Percentiles rank a stretch among this genome's conserved stretches.
Conservation (phyloP, 495 filamentous ascomycete species). For the Aspergillus biplanus region DNA sequence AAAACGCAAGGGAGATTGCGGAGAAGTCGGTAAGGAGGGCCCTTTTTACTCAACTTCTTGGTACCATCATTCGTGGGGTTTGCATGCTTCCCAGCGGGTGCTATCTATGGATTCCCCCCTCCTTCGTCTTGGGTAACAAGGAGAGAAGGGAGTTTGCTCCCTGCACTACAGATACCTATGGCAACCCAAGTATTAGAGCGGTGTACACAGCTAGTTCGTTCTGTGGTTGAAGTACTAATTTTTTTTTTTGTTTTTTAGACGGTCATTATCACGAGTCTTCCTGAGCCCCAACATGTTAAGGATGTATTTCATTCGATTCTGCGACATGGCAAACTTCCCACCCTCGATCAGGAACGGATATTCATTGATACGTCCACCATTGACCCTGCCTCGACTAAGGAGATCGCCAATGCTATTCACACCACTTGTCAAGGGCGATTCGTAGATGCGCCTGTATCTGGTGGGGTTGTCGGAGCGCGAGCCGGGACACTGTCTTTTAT, state of each 20-base stretch:
- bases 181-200: too few relatives aligned
- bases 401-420: conserved; percentile 65
- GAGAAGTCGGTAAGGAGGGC: conserved; percentile 70
- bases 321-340: conserved; percentile 42
- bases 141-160: background rate
- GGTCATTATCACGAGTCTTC: conserved; percentile 77
- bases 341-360: conserved; percentile 54
- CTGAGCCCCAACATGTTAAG: conserved; percentile 78
- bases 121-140: background rate
- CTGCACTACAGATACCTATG: too few relatives aligned
- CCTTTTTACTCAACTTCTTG: background rate
- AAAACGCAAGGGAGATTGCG: conserved; percentile 62
- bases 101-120: background rate
- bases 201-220: too few relatives aligned
- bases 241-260: conserved; percentile 52
- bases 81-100: background rate
- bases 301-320: conserved; percentile 71
- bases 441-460: conserved; percentile 82
- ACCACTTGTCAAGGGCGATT: conserved; percentile 61
- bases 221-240: background rate
- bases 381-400: conserved; percentile 74
- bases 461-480: conserved; percentile 80
- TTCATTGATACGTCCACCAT: conserved; percentile 89
- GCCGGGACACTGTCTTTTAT: conserved; percentile 83
- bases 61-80: background rate